phyloP scores from a whole-genome alignment of 2,329 filamentous ascomycete genomes.

The Onygena corvina region DNA sequence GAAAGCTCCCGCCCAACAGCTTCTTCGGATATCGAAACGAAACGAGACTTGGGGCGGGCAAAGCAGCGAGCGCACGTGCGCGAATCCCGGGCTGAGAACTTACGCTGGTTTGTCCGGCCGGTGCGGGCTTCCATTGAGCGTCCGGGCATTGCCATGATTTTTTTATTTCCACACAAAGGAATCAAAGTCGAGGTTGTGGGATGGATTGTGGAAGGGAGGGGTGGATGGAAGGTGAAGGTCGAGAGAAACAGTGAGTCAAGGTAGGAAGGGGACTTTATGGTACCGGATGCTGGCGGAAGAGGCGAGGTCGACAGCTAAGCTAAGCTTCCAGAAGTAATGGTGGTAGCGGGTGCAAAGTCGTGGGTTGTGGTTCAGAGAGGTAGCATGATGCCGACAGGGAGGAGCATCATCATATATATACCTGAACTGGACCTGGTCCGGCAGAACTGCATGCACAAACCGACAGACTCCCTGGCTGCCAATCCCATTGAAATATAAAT shows the following conservation, averaged over 20 bases:
- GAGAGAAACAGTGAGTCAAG: not conserved
- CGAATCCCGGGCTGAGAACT: slow-evolving; percentile 22
- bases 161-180: too few species aligned
- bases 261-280: not conserved
- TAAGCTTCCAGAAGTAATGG: not conserved
- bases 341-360: not conserved
- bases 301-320: not conserved
- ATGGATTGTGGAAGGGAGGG: not conserved
- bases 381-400: not conserved
- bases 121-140: slow-evolving; percentile 38
- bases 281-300: not conserved
- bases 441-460: not conserved
- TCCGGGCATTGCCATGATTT: slow-evolving; percentile 31
- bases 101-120: slow-evolving; percentile 40
- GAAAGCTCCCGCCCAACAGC: too few species aligned
- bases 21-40: too few species aligned
- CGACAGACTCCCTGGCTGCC: not conserved
- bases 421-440: too few species aligned
- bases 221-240: not conserved
- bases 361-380: not conserved
- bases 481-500: too few species aligned
- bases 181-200: not conserved
- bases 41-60: not conserved
- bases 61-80: slow-evolving; percentile 19
- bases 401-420: not conserved